A percentile compares a stretch with the other conserved stretches of the same genome.
These are phyloP conservation scores for Aquilaria sinensis DNA, from an alignment of 345 rosid genomes.

Conservation along the genomic window DNA sequence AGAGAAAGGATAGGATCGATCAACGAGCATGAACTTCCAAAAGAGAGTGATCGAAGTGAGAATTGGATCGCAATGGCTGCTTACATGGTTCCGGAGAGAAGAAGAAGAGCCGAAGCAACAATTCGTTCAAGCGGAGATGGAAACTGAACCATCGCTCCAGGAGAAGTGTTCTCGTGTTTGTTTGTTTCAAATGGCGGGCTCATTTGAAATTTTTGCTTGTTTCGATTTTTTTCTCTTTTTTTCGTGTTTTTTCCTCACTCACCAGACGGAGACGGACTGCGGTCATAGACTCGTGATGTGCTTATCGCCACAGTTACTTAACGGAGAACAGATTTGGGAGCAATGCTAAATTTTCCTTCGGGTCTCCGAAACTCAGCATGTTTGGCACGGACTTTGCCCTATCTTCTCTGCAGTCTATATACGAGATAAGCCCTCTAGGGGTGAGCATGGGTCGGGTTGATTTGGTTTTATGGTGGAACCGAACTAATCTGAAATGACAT, in stretches of 20 bases:
- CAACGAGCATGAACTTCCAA: neutral
- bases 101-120: conserved; percentile 79
- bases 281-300: too few species aligned
- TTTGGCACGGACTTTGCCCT: too few species aligned
- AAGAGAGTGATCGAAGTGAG: conserved; percentile 1
- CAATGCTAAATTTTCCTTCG: too few species aligned
- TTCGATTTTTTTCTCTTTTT: neutral
- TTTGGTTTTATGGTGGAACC: too few species aligned
- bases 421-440: too few species aligned
- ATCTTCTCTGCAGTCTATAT: too few species aligned
- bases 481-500: too few species aligned
- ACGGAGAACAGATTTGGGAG: too few species aligned
- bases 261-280: too few species aligned
- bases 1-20: neutral
- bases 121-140: conserved; percentile 57
- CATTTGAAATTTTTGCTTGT: conserved; percentile 16
- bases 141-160: conserved; percentile 35
- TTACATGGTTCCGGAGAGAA: conserved; percentile 43
- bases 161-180: conserved; percentile 15
- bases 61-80: neutral
- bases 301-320: too few species aligned
- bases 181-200: conserved; percentile 45
- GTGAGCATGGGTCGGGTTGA: too few species aligned
- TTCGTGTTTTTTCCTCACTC: neutral
- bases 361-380: too few species aligned